A percentile compares a stretch with the other conserved stretches of the same genome.
Conservation (phyloP, 768 basidiomycete genomes). For the Boletus coccyginus region DNA sequence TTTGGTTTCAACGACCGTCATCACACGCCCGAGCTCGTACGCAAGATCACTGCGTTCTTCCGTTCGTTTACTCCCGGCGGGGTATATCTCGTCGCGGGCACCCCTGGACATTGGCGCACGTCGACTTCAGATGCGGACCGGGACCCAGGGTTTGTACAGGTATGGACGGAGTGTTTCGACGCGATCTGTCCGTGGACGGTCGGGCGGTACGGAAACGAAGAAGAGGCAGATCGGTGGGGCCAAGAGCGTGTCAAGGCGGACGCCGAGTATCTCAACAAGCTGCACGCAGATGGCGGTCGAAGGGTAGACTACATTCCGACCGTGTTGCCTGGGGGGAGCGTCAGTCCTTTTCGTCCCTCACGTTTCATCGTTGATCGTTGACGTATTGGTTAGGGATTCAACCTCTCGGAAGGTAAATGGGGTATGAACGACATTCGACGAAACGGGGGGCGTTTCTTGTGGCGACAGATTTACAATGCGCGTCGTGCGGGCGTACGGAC, state of each 20-base stretch:
- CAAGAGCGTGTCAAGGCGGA: constrained; percentile 63
- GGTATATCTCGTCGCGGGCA: constrained; percentile 69
- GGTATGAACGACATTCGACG: constrained; percentile 68
- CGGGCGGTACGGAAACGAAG: constrained; percentile 61
- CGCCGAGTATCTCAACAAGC: constrained; percentile 52
- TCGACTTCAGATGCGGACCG: constrained; percentile 66
- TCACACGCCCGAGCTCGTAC: constrained; percentile 60
- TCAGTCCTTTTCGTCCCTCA: constrained; percentile 39
- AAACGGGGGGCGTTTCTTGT: constrained; percentile 73
- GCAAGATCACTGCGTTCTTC: constrained; percentile 55
- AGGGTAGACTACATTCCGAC: constrained; percentile 83
- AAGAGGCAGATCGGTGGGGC: constrained; percentile 62
- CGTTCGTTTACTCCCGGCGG: constrained; percentile 67
- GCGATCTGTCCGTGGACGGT: constrained; percentile 84
- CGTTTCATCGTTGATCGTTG: not conserved
- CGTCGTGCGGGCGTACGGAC: constrained; percentile 56
- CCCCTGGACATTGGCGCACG: constrained; percentile 74
- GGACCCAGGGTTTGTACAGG: constrained; percentile 59
- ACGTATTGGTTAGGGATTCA: constrained; percentile 52
- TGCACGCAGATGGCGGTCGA: constrained; percentile 43
- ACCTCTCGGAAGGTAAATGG: constrained; percentile 71
- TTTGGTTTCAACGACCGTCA: constrained; percentile 63
- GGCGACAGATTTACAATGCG: constrained; percentile 75
- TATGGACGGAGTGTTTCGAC: constrained; percentile 79
- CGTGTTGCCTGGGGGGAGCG: constrained; percentile 78